phyloP scores from a whole-genome alignment of 805 yeast genomes.

The Metschnikowia drakensbergensis region DNA sequence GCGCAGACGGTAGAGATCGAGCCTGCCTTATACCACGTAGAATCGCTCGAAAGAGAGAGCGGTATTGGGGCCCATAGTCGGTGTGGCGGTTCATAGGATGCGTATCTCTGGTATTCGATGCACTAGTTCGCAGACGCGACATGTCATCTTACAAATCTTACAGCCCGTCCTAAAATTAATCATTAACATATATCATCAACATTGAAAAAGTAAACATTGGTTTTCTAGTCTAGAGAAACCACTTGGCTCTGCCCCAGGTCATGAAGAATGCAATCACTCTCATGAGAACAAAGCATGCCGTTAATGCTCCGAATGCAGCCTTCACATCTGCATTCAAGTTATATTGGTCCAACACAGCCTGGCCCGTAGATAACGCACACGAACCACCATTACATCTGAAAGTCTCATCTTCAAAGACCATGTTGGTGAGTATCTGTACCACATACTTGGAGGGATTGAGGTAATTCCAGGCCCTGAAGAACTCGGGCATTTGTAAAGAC shows the following conservation, averaged over 20 bases:
- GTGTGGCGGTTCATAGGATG: neutral
- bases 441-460: slow-evolving; percentile 76
- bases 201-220: neutral
- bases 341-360: slow-evolving; percentile 52
- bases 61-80: slow-evolving; percentile 4
- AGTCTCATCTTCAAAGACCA: slow-evolving; percentile 49
- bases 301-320: slow-evolving; percentile 36
- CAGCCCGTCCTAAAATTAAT: no score
- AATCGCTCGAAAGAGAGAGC: slow-evolving; percentile 15
- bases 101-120: neutral
- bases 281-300: slow-evolving; percentile 40
- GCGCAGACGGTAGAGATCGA: neutral
- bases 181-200: neutral
- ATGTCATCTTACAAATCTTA: neutral
- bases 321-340: slow-evolving; percentile 36
- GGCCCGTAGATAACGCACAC: slow-evolving; percentile 53
- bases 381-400: slow-evolving; percentile 48
- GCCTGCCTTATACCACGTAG: slow-evolving; percentile 10
- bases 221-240: slow-evolving; percentile 10
- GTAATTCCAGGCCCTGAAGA: slow-evolving; percentile 68
- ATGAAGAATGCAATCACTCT: slow-evolving; percentile 32
- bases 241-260: slow-evolving; percentile 26
- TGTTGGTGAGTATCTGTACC: slow-evolving; percentile 55
- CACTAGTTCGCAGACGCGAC: neutral
- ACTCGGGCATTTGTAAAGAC: slow-evolving; percentile 70